Conservation (phyloP, 2,329 filamentous ascomycete genomes). For the Botryotinia globosa region DNA sequence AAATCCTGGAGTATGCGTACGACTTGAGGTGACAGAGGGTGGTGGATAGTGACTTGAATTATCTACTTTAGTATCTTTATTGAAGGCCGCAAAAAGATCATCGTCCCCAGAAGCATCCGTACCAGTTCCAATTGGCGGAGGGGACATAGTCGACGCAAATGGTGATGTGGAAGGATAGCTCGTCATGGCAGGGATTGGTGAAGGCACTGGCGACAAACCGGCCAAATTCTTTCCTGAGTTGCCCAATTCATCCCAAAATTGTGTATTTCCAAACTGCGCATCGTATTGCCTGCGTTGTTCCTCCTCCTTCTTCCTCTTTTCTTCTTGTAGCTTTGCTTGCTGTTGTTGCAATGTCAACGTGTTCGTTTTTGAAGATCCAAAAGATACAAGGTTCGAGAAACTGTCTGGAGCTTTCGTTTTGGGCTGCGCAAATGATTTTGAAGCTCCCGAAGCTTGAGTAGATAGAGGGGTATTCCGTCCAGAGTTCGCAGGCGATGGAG, state of each 20-base stretch:
- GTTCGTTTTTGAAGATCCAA: constrained; percentile 56
- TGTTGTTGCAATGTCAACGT: constrained; percentile 78
- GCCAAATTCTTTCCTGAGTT: constrained; percentile 45
- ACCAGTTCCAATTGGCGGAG: constrained; percentile 42
- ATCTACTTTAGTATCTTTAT: constrained; percentile 63
- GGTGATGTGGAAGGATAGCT: constrained; percentile 36
- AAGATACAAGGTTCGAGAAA: constrained; percentile 73
- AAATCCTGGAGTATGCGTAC: constrained; percentile 45
- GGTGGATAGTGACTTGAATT: constrained; percentile 64
- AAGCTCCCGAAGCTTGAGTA: constrained; percentile 42
- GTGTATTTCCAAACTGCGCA: constrained; percentile 71
- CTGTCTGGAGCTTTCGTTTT: constrained; percentile 58
- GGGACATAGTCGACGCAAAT: constrained; percentile 36
- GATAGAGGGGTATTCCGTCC: constrained; percentile 55
- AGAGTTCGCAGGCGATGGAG: constrained; percentile 47
- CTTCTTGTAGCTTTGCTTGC: constrained; percentile 62
- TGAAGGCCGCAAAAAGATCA: constrained; percentile 66
- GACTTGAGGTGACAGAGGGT: constrained; percentile 42
- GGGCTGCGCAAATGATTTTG: constrained; percentile 40
- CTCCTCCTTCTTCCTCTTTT: constrained; percentile 70
- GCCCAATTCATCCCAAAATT: constrained; percentile 74
- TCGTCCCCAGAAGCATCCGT: constrained; percentile 48
- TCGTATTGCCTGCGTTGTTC: constrained; percentile 70
- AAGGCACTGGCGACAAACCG: constrained; percentile 47
- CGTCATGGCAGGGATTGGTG: constrained; percentile 48